phyloP scores from a whole-genome alignment of 352 stramenopile genomes.

The Phytophthora citrophthora region DNA sequence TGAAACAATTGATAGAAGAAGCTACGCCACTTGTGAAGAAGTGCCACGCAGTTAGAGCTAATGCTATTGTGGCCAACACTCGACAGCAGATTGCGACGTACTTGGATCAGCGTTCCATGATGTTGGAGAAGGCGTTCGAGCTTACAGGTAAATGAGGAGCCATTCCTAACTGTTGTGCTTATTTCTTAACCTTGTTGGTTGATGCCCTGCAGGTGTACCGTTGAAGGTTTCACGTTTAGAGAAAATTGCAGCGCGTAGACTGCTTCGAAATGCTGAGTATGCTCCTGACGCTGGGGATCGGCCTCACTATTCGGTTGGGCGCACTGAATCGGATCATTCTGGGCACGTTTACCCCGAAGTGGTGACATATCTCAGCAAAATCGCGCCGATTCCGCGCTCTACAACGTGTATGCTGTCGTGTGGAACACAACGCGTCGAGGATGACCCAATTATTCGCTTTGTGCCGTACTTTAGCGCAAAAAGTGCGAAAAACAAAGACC shows the following conservation, averaged over 20 bases:
- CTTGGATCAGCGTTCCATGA: slow-evolving; percentile 30
- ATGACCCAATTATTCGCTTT: slow-evolving; percentile 86
- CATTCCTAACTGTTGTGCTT: not conserved
- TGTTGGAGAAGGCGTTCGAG: slow-evolving; percentile 33
- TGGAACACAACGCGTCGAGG: slow-evolving; percentile 62
- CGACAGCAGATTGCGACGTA: slow-evolving; percentile 52
- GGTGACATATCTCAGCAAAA: slow-evolving; percentile 50
- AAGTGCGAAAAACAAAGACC: slow-evolving; percentile 28
- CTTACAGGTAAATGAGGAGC: slow-evolving; percentile 16
- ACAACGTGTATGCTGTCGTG: slow-evolving; percentile 69
- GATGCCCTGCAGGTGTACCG: slow-evolving; percentile 12
- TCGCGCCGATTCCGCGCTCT: slow-evolving; percentile 57
- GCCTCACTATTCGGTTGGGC: slow-evolving; percentile 53
- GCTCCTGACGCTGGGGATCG: slow-evolving; percentile 18
- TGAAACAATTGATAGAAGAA: slow-evolving; percentile 49
- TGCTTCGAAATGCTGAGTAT: slow-evolving; percentile 45
- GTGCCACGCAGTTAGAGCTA: slow-evolving; percentile 35
- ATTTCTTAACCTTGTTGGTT: slow-evolving; percentile 3
- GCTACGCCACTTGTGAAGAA: slow-evolving; percentile 44
- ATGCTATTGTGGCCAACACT: slow-evolving; percentile 44
- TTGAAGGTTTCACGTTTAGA: slow-evolving; percentile 52
- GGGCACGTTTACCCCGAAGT: slow-evolving; percentile 40
- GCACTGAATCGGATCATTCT: slow-evolving; percentile 47
- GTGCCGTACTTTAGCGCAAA: slow-evolving; percentile 61
- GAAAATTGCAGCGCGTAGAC: slow-evolving; percentile 48